A percentile compares a stretch with the other conserved stretches of the same genome.
Evolutionary conservation across 495 filamentous ascomycete species (phyloP).

Genomic region (Pseudotulostoma volvatum): DNA sequence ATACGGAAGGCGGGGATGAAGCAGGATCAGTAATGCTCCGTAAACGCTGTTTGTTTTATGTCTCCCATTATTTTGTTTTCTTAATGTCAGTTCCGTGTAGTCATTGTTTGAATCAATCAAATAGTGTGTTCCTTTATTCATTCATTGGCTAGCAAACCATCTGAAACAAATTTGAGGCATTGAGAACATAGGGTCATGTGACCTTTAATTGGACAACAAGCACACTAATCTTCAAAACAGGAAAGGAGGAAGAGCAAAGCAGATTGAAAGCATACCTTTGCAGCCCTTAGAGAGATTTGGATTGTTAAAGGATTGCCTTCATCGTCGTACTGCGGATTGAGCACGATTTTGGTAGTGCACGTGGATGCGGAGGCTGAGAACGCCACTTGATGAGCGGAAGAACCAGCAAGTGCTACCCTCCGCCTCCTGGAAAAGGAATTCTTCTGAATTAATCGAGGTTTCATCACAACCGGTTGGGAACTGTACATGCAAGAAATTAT

Average conservation of each 20-base stretch:
- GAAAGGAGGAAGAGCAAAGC: slow-evolving; percentile 2
- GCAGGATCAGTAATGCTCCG: slow-evolving; percentile 36
- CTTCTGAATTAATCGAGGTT: too few relatives aligned
- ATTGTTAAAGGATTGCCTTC: slow-evolving; percentile 70
- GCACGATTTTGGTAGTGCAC: slow-evolving; percentile 23
- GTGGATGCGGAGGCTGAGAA: not conserved
- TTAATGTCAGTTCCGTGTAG: slow-evolving; percentile 7
- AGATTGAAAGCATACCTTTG: slow-evolving; percentile 40
- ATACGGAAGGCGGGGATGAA: slow-evolving; percentile 20
- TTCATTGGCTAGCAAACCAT: slow-evolving; percentile 1
- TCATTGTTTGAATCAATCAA: slow-evolving; percentile 12
- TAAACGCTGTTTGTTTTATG: too few relatives aligned
- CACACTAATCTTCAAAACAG: slow-evolving; percentile 7
- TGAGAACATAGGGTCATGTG: slow-evolving; percentile 12
- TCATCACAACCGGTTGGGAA: too few relatives aligned
- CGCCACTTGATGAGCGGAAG: too few relatives aligned
- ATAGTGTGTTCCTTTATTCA: not conserved
- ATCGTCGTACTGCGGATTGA: slow-evolving; percentile 54
- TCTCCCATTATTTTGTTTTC: too few relatives aligned
- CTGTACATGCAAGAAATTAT: too few relatives aligned
- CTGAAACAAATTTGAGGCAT: not conserved
- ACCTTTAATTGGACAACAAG: slow-evolving; percentile 35
- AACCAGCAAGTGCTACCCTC: too few relatives aligned
- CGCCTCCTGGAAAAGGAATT: too few relatives aligned
- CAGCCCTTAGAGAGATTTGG: slow-evolving; percentile 64